Evolutionary conservation across 2,329 filamentous ascomycete species (phyloP), one percentile per base, ranked within the genome.

Genomic region (Pezicula neosporulosa): DNA sequence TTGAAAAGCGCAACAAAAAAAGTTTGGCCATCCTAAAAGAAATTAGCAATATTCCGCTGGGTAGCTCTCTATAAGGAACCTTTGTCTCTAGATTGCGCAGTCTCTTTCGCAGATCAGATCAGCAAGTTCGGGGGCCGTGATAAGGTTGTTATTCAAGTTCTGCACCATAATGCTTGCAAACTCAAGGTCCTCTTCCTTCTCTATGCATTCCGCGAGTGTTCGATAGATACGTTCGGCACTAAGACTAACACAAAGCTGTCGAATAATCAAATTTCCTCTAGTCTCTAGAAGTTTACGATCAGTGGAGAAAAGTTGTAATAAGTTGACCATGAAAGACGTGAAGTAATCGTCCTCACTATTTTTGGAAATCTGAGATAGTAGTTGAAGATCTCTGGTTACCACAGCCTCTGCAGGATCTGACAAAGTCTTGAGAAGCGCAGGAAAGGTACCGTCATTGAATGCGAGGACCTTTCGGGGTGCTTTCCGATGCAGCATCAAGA

Each of bases 151-250:
- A 73, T 99, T 99, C 48, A 99, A 78, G 63, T 97, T 97, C 68
- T 99, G 94, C 28, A 99, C 91, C 94, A 99, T 99, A 62, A 99
- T 97, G 66, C 93, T 97, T 15, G 94, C 93, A 70, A 99, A 99
- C 68, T 99, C 95, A 39, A 99, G 84, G 66, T 99, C 94, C 71
- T 97, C 94, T 68, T 99, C 94, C 65, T 92, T 96, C 69, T 97
- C 94, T 9, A 99, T 88, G 60, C 94, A 97, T 62, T 99, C 94
- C 24, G 94, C 95, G 57, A 99, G 77, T 2, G 91, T 97, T 30
- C 94, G 85, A 65, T 97, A 99, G 52, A 99, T 99, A 43, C 92
- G 83, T 68, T 99, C 94, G 0, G 94, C 89, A 58, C 92, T 97
- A 27, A 99, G 77, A 53, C 89, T 96, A 54, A 96, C 82, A 68